These are phyloP conservation scores for Colletotrichum sp. DNA, from an alignment of 2,329 filamentous ascomycete genomes.

Conservation along the genomic window DNA sequence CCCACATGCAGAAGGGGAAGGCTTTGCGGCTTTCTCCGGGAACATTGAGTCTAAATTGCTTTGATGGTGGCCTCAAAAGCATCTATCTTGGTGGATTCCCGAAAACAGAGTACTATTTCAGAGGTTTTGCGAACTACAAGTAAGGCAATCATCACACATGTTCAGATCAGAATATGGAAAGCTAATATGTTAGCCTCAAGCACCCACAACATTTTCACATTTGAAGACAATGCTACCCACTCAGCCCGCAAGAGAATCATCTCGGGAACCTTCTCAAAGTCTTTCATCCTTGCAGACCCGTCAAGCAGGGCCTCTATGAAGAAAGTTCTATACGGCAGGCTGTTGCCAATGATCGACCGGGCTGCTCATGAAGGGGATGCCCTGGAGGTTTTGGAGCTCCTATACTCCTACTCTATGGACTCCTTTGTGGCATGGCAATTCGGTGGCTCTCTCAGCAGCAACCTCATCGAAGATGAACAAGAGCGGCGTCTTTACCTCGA, in stretches of 20 bases:
- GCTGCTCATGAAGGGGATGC: background rate
- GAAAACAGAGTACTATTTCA: background rate
- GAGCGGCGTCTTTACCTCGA: background rate
- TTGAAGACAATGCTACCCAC: background rate
- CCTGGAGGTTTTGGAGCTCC: background rate
- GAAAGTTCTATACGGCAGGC: background rate
- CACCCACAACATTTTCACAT: background rate
- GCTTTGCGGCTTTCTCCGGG: background rate
- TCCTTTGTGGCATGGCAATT: background rate
- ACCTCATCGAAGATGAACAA: background rate
- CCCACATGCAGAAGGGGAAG: background rate
- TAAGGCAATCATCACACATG: background rate
- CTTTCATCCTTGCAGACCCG: background rate
- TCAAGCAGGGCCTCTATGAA: background rate
- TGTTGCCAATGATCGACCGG: background rate
- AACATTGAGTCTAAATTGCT: background rate
- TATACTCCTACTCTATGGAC: background rate
- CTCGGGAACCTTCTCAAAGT: background rate
- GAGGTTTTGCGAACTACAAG: background rate
- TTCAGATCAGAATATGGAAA: background rate
- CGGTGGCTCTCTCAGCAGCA: background rate
- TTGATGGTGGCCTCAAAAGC: background rate
- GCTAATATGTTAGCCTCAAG: background rate
- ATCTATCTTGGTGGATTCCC: background rate
- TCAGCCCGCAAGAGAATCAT: background rate